A percentile compares a stretch with the other conserved stretches of the same genome.
Evolutionary conservation across 2,329 filamentous ascomycete species (phyloP).

Genomic region (Zymoseptoria pseudotritici): DNA sequence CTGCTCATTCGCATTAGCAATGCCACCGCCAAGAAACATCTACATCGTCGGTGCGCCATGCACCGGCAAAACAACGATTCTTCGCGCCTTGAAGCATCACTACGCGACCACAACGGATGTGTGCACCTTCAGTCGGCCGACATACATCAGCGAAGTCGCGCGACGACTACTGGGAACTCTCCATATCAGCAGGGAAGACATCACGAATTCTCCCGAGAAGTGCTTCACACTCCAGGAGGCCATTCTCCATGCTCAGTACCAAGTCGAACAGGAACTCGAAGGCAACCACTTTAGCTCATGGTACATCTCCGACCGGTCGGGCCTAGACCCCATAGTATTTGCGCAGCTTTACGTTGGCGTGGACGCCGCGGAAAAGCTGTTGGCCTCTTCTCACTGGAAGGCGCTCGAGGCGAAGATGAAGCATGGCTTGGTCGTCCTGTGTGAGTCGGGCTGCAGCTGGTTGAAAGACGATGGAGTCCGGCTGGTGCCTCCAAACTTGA

Average conservation of each 20-base stretch:
- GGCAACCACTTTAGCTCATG: not conserved
- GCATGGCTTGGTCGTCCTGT: not conserved
- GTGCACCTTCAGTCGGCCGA: not conserved
- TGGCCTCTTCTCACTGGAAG: not conserved
- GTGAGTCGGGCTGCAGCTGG: not conserved
- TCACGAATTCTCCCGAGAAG: not conserved
- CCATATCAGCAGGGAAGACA: not conserved
- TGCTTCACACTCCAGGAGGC: not conserved
- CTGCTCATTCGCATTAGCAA: not conserved
- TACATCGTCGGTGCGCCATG: not conserved
- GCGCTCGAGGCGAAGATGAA: not conserved
- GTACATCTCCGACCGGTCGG: not conserved
- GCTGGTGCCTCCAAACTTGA: not conserved
- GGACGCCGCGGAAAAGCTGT: not conserved
- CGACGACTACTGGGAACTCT: not conserved
- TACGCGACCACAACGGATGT: not conserved
- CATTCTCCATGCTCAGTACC: not conserved
- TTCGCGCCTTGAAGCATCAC: not conserved
- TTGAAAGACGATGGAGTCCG: not conserved
- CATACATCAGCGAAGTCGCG: not conserved
- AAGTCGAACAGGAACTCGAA: not conserved
- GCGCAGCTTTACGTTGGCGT: not conserved
- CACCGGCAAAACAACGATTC: not conserved
- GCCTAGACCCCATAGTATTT: not conserved
- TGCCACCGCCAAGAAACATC: not conserved